Conservation (phyloP, 257 asterid genomes). For the Anisodus tanguticus region DNA sequence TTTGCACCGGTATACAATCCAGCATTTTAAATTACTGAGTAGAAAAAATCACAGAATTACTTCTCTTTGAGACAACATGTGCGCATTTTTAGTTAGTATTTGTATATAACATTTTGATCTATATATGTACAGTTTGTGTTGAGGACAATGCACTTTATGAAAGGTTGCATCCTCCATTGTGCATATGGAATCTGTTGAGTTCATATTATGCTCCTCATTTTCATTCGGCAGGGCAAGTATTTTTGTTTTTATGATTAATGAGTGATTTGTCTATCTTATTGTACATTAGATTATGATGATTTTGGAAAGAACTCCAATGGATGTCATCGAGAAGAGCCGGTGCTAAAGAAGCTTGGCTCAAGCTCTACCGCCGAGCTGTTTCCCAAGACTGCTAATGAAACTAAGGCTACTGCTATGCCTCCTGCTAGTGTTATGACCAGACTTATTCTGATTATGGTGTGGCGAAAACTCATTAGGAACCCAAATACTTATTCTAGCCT, state of each 20-base stretch:
- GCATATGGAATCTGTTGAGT: not conserved
- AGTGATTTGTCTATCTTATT: not conserved
- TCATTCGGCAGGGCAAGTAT: not conserved
- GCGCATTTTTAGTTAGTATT: not conserved
- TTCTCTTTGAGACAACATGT: not conserved
- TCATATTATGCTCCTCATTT: not conserved
- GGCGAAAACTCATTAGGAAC: conserved; percentile 72
- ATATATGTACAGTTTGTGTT: not conserved
- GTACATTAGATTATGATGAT: conserved; percentile 70
- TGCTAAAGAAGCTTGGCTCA: conserved; percentile 73
- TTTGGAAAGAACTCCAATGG: conserved; percentile 49
- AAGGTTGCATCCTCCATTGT: not conserved
- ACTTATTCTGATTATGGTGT: conserved; percentile 74
- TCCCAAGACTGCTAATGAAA: conserved; percentile 59
- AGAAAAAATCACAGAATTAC: not conserved
- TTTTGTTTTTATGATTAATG: not conserved
- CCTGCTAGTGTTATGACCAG: conserved; percentile 77
- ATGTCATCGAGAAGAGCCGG: conserved; percentile 55
- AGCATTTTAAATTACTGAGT: not conserved
- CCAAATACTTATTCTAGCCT: conserved; percentile 76
- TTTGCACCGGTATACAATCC: not conserved
- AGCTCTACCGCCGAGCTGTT: conserved; percentile 78
- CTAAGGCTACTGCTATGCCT: conserved; percentile 61
- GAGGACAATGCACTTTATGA: not conserved
- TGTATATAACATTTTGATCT: not conserved